Evolutionary conservation across 148 eudicot species (phyloP), one percentile per base, ranked within the genome.

Genomic region (Dysphania ambrosioides): DNA sequence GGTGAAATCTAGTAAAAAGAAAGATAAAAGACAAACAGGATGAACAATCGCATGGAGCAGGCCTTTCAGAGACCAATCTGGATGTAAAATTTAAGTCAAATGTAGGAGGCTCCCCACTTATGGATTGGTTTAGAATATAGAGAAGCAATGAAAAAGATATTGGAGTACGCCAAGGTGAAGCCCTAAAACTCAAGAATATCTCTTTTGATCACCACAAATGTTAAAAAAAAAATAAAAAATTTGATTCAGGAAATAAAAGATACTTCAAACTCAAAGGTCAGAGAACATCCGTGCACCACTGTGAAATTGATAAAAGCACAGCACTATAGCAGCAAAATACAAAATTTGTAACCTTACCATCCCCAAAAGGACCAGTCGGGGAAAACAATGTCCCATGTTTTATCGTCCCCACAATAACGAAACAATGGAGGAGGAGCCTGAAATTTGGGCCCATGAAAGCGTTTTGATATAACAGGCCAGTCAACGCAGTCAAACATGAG

Each of bases 311-410:
- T 47, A 16, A 31, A 58, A 58, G 62, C 5, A 24, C 19, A 0
- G 13, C 21, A 63, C 21, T 6, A 34, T 34, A 63, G 26, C 34
- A 8, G 70, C 59, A 66, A 9, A 55, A 42, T 19, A 51, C 69
- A 56, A 57, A 38, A 35, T 27, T 18, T 34, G 24, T 6, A 63
- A 73, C 30, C 82, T 77, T 88, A 90, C 97, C 97, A 92, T 79
- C 97, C 97, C 97, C 96, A 92, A 72, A 90, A 92, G 74, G 97
- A 87, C 97, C 97, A 92, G 65, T 92, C 97, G 1, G 98, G 98
- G 62, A 93, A 93, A 47, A 88, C 91, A 60, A 93, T 88, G 71
- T 93, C 97, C 64, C 82, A 76, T 4, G 91, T 86, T 41, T 66
- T 71, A 75, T 87, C 83, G 72, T 93, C 85, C 23, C 87, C 86